Conservation (phyloP, 495 filamentous ascomycete genomes). For the Chaetomidium leptoderma region DNA sequence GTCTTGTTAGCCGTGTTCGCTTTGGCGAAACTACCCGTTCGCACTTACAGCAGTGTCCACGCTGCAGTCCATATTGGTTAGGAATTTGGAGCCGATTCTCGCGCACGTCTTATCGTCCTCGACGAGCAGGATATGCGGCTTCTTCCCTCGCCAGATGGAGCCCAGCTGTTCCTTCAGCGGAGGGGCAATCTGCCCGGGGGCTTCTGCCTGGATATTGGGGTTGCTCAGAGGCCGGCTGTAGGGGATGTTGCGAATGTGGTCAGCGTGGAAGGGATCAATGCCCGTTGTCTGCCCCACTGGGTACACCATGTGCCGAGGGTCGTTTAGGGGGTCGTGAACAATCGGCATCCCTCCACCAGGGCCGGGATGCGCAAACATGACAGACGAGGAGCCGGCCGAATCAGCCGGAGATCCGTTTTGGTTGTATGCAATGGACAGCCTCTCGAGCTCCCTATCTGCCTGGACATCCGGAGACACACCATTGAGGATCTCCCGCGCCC, state of each 20-base stretch:
- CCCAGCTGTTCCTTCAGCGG: constrained; percentile 32
- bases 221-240: constrained; percentile 56
- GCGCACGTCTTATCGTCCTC: constrained; percentile 95
- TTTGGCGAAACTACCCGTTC: neutral
- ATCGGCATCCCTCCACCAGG: constrained; percentile 32
- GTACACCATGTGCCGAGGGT: constrained; percentile 81
- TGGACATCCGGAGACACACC: constrained; percentile 75
- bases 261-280: constrained; percentile 91
- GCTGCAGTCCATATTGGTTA: constrained; percentile 79
- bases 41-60: constrained; percentile 86
- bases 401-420: constrained; percentile 52
- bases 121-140: constrained; percentile 83
- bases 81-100: constrained; percentile 89
- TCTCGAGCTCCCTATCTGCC: constrained; percentile 72
- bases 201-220: constrained; percentile 30
- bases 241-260: constrained; percentile 90
- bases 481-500: constrained; percentile 83
- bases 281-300: constrained; percentile 84
- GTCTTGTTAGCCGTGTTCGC: constrained; percentile 5
- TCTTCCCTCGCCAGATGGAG: constrained; percentile 64
- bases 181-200: constrained; percentile 24
- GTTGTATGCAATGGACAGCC: constrained; percentile 66
- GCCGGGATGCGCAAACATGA: constrained; percentile 42
- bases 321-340: constrained; percentile 50
- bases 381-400: constrained; percentile 41